Base-by-base conservation (phyloP, 2,329 filamentous ascomycete genomes). In the Exophiala alcalophila region DNA sequence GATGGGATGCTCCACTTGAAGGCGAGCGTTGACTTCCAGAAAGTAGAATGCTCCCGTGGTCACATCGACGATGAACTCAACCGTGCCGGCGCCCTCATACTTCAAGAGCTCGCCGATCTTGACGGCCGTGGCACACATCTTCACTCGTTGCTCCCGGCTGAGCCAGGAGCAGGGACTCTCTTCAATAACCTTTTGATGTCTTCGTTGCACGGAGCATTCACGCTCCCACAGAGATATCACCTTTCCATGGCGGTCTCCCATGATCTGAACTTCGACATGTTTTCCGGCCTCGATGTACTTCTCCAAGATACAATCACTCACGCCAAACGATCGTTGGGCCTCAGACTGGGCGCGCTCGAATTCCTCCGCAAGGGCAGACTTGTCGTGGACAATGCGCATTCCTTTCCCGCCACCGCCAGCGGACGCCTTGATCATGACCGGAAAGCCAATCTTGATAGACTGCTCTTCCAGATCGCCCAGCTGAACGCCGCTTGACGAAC, bases 111-210 rank as follows among this genome's bases (percentile, higher is more conserved):
- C 52, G 2, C 64, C 66, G 11, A 70, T 57, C 0, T 55, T 47
- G 3, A 66, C 47, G 0, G 70, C 69, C 10, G 61, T 56, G 1
- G 52, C 55, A 4, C 58, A 59, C 58, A 74, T 69, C 10, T 56
- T 51, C 6, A 51, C 16, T 0, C 68, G 55, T 1, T 62, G 49
- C 2, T 54, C 50, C 3, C 44, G 36, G 0, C 57, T 57, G 0
- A 71, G 54, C 32, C 65, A 62, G 0, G 55, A 38, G 5, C 61
- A 65, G 0, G 69, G 69, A 2, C 63, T 64, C 55, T 73, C 70
- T 47, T 77, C 73, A 0, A 76, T 59, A 2, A 76, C 64, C 44
- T 76, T 76, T 40, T 76, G 71, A 44, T 76, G 67, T 1, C 73
- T 60, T 5, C 73, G 56, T 36, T 77, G 72, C 2, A 76, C 52